Conservation (phyloP, 192 early-diverging fungal genomes). For the Coemansia sp. region DNA sequence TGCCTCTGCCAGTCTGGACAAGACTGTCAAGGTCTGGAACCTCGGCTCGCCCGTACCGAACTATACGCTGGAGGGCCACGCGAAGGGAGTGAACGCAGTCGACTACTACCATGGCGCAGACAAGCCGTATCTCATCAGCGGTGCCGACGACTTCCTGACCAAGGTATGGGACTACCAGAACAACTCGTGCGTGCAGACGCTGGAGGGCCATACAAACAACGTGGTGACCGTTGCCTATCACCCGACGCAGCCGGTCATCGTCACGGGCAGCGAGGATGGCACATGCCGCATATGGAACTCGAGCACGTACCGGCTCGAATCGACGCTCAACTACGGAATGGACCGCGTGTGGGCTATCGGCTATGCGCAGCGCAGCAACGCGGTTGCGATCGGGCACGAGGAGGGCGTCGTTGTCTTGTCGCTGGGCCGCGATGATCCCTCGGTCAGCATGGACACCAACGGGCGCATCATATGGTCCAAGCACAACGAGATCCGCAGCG, state of each 20-base stretch:
- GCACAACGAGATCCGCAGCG: conserved; percentile 93
- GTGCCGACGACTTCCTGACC: conserved; percentile 91
- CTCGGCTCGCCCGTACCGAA: conserved; percentile 89
- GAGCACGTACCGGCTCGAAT: conserved; percentile 94
- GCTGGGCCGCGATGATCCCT: conserved; percentile 93
- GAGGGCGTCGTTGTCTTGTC: conserved; percentile 95
- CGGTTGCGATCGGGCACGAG: conserved; percentile 94
- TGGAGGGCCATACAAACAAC: conserved; percentile 96
- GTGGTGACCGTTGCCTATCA: conserved; percentile 89
- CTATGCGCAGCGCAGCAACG: conserved; percentile 81
- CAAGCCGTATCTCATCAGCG: conserved; percentile 94
- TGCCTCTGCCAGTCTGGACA: conserved; percentile 93
- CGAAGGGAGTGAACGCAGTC: conserved; percentile 97
- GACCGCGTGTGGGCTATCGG: conserved; percentile 96
- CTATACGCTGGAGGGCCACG: conserved; percentile 95
- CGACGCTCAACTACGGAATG: conserved; percentile 96
- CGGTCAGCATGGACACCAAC: conserved; percentile 91
- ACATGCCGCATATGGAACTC: conserved; percentile 95
- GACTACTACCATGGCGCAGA: conserved; percentile 98
- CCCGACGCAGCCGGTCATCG: conserved; percentile 93
- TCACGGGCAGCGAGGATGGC: conserved; percentile 94
- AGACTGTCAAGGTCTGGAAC: conserved; percentile 97
- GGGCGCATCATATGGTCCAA: conserved; percentile 99
- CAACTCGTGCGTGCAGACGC: conserved; percentile 97
- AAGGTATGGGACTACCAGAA: conserved; percentile 99